Base-by-base conservation (phyloP, 768 basidiomycete species). In the Termitomyces sp. region DNA sequence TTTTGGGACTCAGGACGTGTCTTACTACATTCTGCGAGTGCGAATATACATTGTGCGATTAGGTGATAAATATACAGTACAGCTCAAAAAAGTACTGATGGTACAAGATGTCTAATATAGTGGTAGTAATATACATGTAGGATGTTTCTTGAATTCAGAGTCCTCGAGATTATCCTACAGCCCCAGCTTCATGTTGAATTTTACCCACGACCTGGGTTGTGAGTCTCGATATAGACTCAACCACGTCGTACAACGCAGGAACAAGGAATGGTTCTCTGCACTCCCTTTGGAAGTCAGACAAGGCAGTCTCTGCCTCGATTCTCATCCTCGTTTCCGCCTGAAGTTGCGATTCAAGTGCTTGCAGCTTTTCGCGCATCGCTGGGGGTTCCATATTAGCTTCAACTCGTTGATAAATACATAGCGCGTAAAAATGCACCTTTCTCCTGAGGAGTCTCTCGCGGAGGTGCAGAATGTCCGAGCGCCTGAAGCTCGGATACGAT, bases 191-290 rank as follows among this genome's bases (percentile, higher is more conserved):
- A 12, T 46, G 25, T 23, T 56, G 32, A 5, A 50, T 51, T 7
- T n/a, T 29, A 18, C 53, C 59, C 56, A 69, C 53, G 16, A 60
- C 67, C 50, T 60, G 62, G 15, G 73, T 73, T 15, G 76, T 74
- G 56, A 79, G 59, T 52, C 75, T 75, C 18, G 82, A 79, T 45
- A 85, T 70, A 23, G 65, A 65, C 16, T 79, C 53, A 51, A 85
- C 84, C 12, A 81, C 79, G 10, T 80, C 78, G 54, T 84, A 65
- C 58, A 86, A 63, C 11, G 77, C 79, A 16, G 82, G 82, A 5
- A 82, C 81, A 38, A 84, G 69, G 56, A 85, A 86, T 15, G 83
- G 84, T 52, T 70, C 64, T 49, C 65, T 68, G 49, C 76, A 75
- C 63, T 86, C 84, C 42, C 72, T 67, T 56, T 76, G 68, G 15